Base-by-base conservation (phyloP, 208 protist species). In the Crithidia brevicula region DNA sequence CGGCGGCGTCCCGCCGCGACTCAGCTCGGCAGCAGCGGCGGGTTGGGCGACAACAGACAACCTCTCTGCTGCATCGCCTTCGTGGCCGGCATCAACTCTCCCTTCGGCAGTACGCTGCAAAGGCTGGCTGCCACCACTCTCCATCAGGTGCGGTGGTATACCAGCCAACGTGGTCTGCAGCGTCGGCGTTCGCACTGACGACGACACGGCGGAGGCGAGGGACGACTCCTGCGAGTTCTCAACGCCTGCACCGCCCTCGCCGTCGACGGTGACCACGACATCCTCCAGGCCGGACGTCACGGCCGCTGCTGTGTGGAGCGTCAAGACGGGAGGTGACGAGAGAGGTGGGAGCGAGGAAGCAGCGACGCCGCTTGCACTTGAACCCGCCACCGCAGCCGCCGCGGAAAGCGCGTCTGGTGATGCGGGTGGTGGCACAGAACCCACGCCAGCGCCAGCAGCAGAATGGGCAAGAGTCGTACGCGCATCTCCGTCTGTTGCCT, bases 211-310 rank as follows among this genome's bases (percentile, higher is more conserved):
- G 11, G 58, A 61, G 43, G 59, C 67, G 38, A 47, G 20, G 0
- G 27, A 30, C 11, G 58, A 74, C 40, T 43, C 40, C 15, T 46
- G 58, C 22, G 59, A 52, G 23, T 67, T 25, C 16, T 10, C 50
- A 15, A 25, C n/a, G n/a, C n/a, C 33, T 13, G 3, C 22, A 50
- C 22, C 34, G 11, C 13, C 27, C 31, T 46, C 51, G 23, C 67
- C 42, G 1, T 63, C 51, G 36, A 54, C 49, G 1, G 25, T 33
- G 1, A 67, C 47, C 1, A 42, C 30, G 49, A 54, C 59, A 13
- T 65, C 59, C 16, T 65, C 59, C 3, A 65, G 30, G 4, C 59
- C 31, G 20, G 59, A 65, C 1, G 13, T 5, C 3, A n/a, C 11
- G 28, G 4, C 57, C 6, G 57, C 4, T 3, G 34, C 15, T 2